phyloP scores from a whole-genome alignment of 208 protist species.

The Wallacemonas sp. region DNA sequence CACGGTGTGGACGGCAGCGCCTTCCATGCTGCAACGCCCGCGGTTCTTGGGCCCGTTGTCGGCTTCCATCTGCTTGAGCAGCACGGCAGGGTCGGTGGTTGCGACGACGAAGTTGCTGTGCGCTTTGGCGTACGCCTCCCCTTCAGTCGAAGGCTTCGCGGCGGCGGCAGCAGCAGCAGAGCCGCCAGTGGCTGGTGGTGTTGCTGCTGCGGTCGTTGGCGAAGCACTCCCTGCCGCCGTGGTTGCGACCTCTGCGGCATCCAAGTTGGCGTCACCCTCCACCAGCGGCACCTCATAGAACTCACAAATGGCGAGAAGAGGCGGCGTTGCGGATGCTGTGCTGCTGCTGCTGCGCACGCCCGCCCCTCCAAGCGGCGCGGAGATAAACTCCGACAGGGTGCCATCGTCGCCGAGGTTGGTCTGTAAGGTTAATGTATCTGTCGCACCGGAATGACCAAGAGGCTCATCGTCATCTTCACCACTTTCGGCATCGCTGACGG shows the following conservation, averaged over 20 bases:
- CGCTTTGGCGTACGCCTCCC: background rate
- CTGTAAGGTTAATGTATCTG: background rate
- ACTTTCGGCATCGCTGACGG: conserved; percentile 10
- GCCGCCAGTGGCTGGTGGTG: no score
- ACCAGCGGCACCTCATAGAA: conserved; percentile 1
- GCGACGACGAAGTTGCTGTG: conserved; percentile 27
- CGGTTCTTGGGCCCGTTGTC: conserved; percentile 5
- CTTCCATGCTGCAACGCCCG: background rate
- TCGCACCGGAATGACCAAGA: no score
- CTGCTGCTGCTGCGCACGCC: background rate
- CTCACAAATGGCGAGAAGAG: conserved; percentile 9
- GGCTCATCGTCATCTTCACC: background rate
- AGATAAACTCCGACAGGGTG: no score
- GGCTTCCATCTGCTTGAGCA: conserved; percentile 22
- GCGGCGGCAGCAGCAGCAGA: no score
- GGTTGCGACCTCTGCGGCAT: background rate
- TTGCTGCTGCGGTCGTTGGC: background rate
- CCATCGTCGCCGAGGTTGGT: conserved; percentile 5
- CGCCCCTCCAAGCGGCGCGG: no score
- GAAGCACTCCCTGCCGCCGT: background rate
- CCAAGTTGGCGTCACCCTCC: background rate
- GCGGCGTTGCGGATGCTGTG: no score
- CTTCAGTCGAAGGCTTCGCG: background rate
- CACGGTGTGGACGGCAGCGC: background rate
- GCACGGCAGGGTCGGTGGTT: conserved; percentile 33